These are phyloP conservation scores for Eucalyptus rudis DNA, from an alignment of 345 rosid species.

Conservation along the genomic window DNA sequence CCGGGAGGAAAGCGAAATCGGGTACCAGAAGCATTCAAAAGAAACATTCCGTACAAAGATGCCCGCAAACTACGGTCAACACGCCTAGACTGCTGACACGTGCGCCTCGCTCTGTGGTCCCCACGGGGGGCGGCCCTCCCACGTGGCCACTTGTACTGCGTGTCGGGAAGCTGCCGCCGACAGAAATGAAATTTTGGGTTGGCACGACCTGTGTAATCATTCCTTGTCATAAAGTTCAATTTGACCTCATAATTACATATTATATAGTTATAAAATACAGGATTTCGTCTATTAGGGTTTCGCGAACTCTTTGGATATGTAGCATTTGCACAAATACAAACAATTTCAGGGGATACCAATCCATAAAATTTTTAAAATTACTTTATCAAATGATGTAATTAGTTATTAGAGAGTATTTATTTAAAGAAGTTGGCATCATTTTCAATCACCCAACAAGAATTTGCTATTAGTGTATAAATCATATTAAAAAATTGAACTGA, in stretches of 20 bases:
- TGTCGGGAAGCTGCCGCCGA: not conserved
- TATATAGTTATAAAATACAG: not conserved
- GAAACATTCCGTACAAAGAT: not conserved
- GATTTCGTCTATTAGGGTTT: not conserved
- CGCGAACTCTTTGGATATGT: not conserved
- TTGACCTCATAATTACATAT: not conserved
- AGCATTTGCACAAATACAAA: not conserved
- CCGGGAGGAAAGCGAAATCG: not conserved
- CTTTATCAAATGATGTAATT: not conserved
- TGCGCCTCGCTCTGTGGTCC: not conserved
- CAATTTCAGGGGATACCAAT: not conserved
- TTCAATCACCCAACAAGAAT: not conserved
- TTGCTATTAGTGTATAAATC: not conserved
- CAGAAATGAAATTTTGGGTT: not conserved
- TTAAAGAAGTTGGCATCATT: not conserved
- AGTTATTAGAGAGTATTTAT: not conserved
- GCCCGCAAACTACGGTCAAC: not conserved
- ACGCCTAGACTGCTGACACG: not conserved
- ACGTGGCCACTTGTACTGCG: not conserved
- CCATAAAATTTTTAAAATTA: not conserved
- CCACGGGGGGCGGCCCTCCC: not conserved
- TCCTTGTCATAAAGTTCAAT: not conserved
- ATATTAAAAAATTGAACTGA: accelerated
- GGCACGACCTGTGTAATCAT: not conserved
- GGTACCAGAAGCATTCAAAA: not conserved